These are phyloP conservation scores for Colletotrichum theobromicola DNA, from an alignment of 2,329 filamentous ascomycete genomes.

Conservation along the genomic window DNA sequence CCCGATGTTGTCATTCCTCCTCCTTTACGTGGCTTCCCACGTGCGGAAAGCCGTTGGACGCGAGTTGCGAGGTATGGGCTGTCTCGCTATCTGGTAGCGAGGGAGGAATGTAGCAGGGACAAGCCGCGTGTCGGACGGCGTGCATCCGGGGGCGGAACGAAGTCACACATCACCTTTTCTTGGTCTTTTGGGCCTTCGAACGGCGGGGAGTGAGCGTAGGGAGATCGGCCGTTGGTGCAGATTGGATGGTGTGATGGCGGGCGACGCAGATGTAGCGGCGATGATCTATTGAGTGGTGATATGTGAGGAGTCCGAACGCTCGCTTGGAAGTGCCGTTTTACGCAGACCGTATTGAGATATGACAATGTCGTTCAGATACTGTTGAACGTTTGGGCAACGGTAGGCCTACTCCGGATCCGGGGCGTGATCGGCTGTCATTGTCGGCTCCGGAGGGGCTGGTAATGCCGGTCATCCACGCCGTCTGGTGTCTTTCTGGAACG, in stretches of 20 bases:
- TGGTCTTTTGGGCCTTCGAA: not conserved
- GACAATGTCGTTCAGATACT: not conserved
- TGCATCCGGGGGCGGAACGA: not conserved
- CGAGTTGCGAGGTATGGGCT: not conserved
- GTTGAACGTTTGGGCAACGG: not conserved
- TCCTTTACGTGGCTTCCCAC: not conserved
- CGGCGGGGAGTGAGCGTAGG: not conserved
- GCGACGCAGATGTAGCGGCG: not conserved
- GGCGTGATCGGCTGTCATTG: not conserved
- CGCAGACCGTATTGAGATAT: not conserved
- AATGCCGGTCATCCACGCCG: not conserved
- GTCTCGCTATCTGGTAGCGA: not conserved
- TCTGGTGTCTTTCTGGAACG: not conserved
- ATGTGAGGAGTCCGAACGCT: not conserved
- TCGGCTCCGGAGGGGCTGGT: not conserved
- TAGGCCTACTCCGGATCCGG: not conserved
- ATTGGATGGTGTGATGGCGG: not conserved
- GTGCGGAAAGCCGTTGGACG: not conserved
- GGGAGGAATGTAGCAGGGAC: not conserved
- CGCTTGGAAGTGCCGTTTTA: not conserved
- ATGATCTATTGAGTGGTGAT: not conserved
- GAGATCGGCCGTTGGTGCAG: not conserved
- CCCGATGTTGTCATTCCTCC: not conserved
- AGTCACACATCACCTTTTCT: not conserved
- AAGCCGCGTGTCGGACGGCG: not conserved